Conservation (phyloP, 352 stramenopile species). For the Plasmopara muralis region DNA sequence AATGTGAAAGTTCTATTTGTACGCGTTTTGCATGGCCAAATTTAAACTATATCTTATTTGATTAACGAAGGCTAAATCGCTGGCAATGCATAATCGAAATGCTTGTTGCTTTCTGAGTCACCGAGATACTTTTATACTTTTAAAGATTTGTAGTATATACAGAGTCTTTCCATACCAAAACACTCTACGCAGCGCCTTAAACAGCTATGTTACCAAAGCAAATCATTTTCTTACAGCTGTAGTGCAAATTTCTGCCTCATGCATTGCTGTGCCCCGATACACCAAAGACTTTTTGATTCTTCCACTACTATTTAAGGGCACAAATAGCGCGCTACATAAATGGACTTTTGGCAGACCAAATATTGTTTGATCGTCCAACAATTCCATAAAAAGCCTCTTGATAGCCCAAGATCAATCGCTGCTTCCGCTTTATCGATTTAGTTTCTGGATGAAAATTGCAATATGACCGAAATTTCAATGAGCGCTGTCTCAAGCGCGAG, state of each 20-base stretch:
- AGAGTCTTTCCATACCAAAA: neutral
- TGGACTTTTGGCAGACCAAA: neutral
- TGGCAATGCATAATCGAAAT: neutral
- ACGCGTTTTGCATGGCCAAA: constrained; percentile 5
- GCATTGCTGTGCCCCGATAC: neutral
- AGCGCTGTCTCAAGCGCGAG: too few species aligned
- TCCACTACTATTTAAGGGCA: neutral
- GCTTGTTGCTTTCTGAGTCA: neutral
- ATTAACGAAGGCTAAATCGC: neutral
- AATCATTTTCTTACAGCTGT: neutral
- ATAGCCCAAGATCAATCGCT: too few species aligned
- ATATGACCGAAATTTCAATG: too few species aligned
- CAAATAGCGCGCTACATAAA: neutral
- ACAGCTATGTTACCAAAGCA: neutral
- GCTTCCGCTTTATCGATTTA: too few species aligned
- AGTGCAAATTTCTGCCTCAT: neutral
- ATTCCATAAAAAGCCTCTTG: neutral
- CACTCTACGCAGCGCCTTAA: neutral
- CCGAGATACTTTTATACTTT: neutral
- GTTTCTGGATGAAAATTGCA: too few species aligned
- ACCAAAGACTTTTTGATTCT: neutral
- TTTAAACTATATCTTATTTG: constrained; percentile 2
- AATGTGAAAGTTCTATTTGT: constrained; percentile 1
- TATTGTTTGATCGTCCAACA: neutral
- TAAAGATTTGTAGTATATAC: neutral